Base-by-base conservation (phyloP, 2,329 filamentous ascomycete species). In the Apiospora phragmitis region DNA sequence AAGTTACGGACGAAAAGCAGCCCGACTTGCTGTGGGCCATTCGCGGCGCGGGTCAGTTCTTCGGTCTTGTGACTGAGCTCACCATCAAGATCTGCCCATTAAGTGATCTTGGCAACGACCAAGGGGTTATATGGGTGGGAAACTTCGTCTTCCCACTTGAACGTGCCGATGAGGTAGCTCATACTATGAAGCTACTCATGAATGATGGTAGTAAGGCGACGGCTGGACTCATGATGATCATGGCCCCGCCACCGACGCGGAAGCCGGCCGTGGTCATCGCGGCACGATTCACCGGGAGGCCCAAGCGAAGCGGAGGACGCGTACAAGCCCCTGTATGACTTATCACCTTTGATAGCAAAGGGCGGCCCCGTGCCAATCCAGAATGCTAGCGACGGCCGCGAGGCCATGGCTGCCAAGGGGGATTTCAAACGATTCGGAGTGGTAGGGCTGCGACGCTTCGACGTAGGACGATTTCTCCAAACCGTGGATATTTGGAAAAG, bases 31-130 rank as follows among this genome's bases (percentile, higher is more conserved):
- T 80, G 41, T 81, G 74, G 32, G 80, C 77, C 2, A 76, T 82
- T 69, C 73, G 79, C 29, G 80, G 79, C 12, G 79, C 79, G 1
- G 78, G 76, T 8, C 79, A 80, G 29, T 77, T 76, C 68, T 81
- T 83, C 51, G 80, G 80, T 8, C 73, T 83, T 21, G 74, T 78
- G 1, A 80, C 78, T 0, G 51, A 76, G 38, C 74, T 82, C 16
- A 75, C 73, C 8, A 71, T 80, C 65, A 74, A 74, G 43, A 69
- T 74, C 11, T 71, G 74, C 67, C 74, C 75, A 16, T 42, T 79
- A 21, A 41, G 70, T 8, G 70, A 73, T 35, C 74, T 78, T 2
- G 75, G 74, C 0, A 77, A 74, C 55, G 42, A 70, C 29, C 65
- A 72, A 49, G 77, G 77, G 18, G 68, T 68, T 1, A 70, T 77